Conservation (phyloP, 164 flowering plant genomes). For the Kalanchoe fedtschenkoi region DNA sequence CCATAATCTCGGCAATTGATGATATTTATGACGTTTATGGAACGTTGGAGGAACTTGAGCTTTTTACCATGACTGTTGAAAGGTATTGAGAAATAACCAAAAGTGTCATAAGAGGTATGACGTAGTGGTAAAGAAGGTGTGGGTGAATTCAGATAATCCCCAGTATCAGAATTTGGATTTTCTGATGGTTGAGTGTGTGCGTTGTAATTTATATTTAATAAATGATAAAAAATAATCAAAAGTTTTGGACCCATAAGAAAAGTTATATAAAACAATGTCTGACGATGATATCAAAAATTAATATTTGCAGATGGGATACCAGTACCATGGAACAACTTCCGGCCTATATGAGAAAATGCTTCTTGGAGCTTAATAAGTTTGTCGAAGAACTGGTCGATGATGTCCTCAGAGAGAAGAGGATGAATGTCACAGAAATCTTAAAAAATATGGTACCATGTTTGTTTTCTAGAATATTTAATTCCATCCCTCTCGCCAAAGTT, state of each 20-base stretch:
- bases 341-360: constrained; percentile 30
- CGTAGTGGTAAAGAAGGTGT: too few relatives aligned
- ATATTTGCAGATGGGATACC: constrained; percentile 33
- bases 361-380: constrained; percentile 28
- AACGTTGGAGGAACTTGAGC: constrained; percentile 4
- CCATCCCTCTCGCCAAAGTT: too few relatives aligned
- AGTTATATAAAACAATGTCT: too few relatives aligned
- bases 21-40: constrained; percentile 7
- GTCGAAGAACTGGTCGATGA: constrained; percentile 28
- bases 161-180: too few relatives aligned
- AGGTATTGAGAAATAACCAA: too few relatives aligned
- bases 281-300: too few relatives aligned
- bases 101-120: too few relatives aligned
- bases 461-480: not conserved
- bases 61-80: constrained; percentile 1
- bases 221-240: too few relatives aligned
- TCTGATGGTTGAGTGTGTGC: too few relatives aligned
- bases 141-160: too few relatives aligned
- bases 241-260: too few relatives aligned
- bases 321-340: constrained; percentile 25
- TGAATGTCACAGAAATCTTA: constrained; percentile 12
- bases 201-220: too few relatives aligned
- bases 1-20: not conserved
- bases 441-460: constrained; percentile 13
- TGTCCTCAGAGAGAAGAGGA: constrained; percentile 16